Percentiles rank a stretch among this genome's conserved stretches.
phyloP scores from a whole-genome alignment of 352 stramenopile species.

The Pythium plurisporium region DNA sequence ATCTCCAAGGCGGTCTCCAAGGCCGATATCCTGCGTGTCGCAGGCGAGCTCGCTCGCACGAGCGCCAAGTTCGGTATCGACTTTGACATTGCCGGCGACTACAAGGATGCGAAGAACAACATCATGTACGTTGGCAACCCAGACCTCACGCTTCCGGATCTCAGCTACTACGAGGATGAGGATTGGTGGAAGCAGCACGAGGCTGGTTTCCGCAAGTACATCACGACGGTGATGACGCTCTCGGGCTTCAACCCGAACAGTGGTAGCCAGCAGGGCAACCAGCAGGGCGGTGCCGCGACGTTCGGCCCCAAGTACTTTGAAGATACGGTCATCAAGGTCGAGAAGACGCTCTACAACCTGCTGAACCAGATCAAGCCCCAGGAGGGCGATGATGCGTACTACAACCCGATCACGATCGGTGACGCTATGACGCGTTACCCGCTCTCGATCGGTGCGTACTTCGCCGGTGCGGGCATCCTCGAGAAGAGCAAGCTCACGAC shows the following conservation, averaged over 20 bases:
- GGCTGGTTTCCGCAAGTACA: conserved; percentile 34
- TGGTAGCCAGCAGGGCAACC: conserved; percentile 6
- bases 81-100: conserved; percentile 51
- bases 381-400: conserved; percentile 56
- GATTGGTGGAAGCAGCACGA: conserved; percentile 30
- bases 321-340: conserved; percentile 62
- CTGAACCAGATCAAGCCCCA: conserved; percentile 47
- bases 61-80: conserved; percentile 58
- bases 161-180: conserved; percentile 87
- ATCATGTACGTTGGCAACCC: conserved; percentile 70
- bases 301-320: conserved; percentile 17
- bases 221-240: conserved; percentile 40
- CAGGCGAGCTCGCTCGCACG: conserved; percentile 37
- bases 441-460: conserved; percentile 48
- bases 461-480: conserved; percentile 37
- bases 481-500: conserved; percentile 33
- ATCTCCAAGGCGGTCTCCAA: conserved; percentile 29
- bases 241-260: conserved; percentile 24
- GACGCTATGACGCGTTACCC: conserved; percentile 48
- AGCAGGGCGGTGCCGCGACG: conserved; percentile 8
- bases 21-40: conserved; percentile 36
- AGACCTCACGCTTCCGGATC: conserved; percentile 76
- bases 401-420: conserved; percentile 77
- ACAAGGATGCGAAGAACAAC: conserved; percentile 71
- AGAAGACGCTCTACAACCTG: conserved; percentile 52